Evolutionary conservation across 306 rosid species (phyloP).

Genomic region (Inga laurina): DNA sequence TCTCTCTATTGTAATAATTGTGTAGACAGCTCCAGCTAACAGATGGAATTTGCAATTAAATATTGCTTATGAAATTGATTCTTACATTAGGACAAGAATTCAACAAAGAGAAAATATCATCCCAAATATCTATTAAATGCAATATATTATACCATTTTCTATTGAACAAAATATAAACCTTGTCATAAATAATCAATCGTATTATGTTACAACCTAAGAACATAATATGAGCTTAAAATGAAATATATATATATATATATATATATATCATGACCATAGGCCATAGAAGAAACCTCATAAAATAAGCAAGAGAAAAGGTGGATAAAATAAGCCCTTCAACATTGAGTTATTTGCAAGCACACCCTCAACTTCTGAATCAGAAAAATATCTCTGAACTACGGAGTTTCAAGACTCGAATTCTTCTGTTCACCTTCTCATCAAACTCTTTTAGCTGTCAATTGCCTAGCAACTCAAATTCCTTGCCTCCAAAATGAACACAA

Average conservation of each 20-base stretch:
- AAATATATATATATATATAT: too few species aligned
- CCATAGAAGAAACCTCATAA: conserved; percentile 27
- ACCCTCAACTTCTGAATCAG: background rate
- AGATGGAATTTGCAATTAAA: background rate
- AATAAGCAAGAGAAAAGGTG: background rate
- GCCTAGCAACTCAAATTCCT: background rate
- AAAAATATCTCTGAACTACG: background rate
- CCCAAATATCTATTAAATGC: conserved; percentile 5
- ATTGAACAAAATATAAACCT: conserved; percentile 23
- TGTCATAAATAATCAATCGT: conserved; percentile 26
- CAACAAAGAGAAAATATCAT: background rate
- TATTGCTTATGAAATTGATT: conserved; percentile 8
- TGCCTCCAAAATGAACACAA: background rate
- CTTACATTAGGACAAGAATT: conserved; percentile 13
- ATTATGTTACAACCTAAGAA: conserved; percentile 9
- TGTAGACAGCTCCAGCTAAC: conserved; percentile 19
- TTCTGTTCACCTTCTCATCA: background rate
- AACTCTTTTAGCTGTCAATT: background rate
- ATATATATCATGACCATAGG: conserved; percentile 16
- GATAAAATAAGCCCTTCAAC: background rate
- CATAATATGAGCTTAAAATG: conserved; percentile 1
- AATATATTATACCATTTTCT: conserved; percentile 4
- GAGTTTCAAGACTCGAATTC: background rate
- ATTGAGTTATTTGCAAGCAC: background rate
- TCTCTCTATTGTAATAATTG: background rate